Base-by-base conservation (phyloP, 2,329 filamentous ascomycete genomes). In the Ascocoryne sarcoides region DNA sequence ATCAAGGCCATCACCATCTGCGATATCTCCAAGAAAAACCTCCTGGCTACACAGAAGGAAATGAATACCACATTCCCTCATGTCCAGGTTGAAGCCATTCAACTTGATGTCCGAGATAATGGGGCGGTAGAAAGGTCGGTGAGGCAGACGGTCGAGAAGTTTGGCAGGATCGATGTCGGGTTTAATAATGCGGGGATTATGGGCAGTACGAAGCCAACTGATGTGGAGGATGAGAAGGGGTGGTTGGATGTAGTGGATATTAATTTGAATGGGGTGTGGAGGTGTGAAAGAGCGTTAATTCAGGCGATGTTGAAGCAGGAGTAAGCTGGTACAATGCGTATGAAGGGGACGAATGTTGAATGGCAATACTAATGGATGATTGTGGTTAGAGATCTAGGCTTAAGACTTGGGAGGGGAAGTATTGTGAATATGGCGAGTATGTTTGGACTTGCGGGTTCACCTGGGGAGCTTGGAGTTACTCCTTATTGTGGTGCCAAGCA, bases 371-470 rank as follows among this genome's bases (percentile, higher is more conserved):
- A n/a, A n/a, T n/a, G n/a, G n/a, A n/a, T n/a, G n/a, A n/a, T n/a
- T n/a, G n/a, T n/a, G n/a, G n/a, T n/a, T 26, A 62, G 60, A 35
- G 51, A 65, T 36, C 53, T 62, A 4, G 65, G 65, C 2, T 44
- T 44, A 1, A 55, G 66, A 36, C 48, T 56, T 18, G 69, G 65
- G 28, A 60, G 72, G n/a, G 73, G 72, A 4, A 59, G 61, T 21
- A 76, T 77, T 49, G 64, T 76, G 48, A 76, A 77, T 47, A 63
- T 71, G 2, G 62, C 71, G 1, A 71, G 66, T 28, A 69, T 76
- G 60, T 67, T 67, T 37, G 71, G 70, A 10, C 40, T 71, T 15
- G 60, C 72, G 5, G 66, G 62, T 2, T 55, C 65, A 2, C 49
- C 51, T 12, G 51, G 43, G 5, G 39, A 45, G 17, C 56, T 66